Conservation (phyloP, 1,284 basidiomycete species). For the Fistulinella cinereoalba region DNA sequence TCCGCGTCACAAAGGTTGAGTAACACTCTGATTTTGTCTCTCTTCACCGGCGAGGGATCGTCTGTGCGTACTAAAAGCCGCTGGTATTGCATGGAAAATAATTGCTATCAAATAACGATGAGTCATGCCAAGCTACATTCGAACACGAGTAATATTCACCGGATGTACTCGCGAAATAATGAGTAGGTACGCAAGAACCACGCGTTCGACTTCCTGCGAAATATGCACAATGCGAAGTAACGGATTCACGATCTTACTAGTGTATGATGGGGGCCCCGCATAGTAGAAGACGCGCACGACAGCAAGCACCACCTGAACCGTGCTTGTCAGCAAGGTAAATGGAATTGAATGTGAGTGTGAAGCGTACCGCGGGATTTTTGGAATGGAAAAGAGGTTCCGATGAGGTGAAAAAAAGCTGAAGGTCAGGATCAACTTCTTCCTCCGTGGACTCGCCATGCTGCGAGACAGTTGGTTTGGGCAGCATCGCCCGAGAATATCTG, state of each 20-base stretch:
- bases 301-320: constrained; percentile 76
- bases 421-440: constrained; percentile 67
- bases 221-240: constrained; percentile 64
- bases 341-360: neutral
- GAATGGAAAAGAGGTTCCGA: constrained; percentile 79
- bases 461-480: constrained; percentile 61
- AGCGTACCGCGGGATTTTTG: constrained; percentile 77
- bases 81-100: constrained; percentile 59
- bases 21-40: constrained; percentile 72
- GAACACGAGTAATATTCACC: constrained; percentile 42
- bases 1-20: constrained; percentile 60
- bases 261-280: constrained; percentile 57
- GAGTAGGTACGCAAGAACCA: constrained; percentile 70
- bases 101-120: constrained; percentile 39
- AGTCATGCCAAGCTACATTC: neutral
- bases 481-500: constrained; percentile 83
- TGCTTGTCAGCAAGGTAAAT: neutral
- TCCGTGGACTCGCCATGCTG: constrained; percentile 27
- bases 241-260: constrained; percentile 58
- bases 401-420: constrained; percentile 73
- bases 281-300: constrained; percentile 74
- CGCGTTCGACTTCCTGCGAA: constrained; percentile 67
- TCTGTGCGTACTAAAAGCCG: constrained; percentile 69
- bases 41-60: constrained; percentile 65
- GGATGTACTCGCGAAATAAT: constrained; percentile 60